phyloP scores from a whole-genome alignment of 805 yeast species.

The Yueomyces sinensis region DNA sequence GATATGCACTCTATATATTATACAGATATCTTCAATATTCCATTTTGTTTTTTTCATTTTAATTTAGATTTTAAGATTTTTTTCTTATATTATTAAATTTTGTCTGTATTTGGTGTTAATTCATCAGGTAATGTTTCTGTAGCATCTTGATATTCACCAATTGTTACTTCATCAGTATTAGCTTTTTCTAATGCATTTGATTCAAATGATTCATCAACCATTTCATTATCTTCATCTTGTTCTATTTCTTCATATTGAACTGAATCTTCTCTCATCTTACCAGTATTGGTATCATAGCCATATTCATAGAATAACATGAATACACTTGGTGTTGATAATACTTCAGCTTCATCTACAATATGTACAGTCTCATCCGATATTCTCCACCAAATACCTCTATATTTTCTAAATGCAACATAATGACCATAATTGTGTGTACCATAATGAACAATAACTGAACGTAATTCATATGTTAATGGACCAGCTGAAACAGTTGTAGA shows the following conservation, averaged over 20 bases:
- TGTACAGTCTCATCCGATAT: slow-evolving; percentile 83
- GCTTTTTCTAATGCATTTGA: too few species aligned
- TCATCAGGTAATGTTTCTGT: background rate
- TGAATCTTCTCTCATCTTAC: slow-evolving; percentile 18
- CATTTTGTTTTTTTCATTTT: too few species aligned
- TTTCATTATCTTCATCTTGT: slow-evolving; percentile 5
- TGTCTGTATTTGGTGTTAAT: too few species aligned
- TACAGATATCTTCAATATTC: too few species aligned
- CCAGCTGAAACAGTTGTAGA: slow-evolving; percentile 24
- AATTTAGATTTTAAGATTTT: too few species aligned
- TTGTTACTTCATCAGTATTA: background rate
- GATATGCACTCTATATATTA: too few species aligned
- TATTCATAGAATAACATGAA: slow-evolving; percentile 85
- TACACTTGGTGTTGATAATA: slow-evolving; percentile 69
- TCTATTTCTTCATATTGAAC: slow-evolving; percentile 5
- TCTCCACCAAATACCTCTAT: slow-evolving; percentile 88
- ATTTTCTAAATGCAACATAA: slow-evolving; percentile 75
- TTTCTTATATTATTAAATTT: too few species aligned
- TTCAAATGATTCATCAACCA: too few species aligned
- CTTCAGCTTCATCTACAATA: slow-evolving; percentile 69
- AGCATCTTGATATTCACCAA: background rate
- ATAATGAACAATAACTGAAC: slow-evolving; percentile 82
- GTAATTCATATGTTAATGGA: slow-evolving; percentile 50
- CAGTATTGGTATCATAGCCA: slow-evolving; percentile 25
- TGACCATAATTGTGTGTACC: slow-evolving; percentile 98